Evolutionary conservation across 495 filamentous ascomycete species (phyloP).

Genomic region (Podospora anserina): DNA sequence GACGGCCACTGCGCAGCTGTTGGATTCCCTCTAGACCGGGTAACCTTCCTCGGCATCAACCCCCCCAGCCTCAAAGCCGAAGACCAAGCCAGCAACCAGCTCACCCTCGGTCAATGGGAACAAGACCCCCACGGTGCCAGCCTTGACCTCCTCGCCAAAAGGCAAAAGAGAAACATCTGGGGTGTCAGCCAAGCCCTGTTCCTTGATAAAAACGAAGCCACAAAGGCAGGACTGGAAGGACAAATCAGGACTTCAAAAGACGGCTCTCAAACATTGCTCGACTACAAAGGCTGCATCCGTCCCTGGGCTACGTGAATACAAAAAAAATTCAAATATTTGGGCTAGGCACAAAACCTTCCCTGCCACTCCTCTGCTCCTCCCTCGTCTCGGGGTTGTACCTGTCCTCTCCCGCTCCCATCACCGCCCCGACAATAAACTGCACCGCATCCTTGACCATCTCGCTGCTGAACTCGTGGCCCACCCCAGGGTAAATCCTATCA

Average conservation of each 20-base stretch:
- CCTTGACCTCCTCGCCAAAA: slow-evolving; percentile 46
- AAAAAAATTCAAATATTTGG: neutral
- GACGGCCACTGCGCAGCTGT: slow-evolving; percentile 66
- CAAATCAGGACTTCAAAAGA: slow-evolving; percentile 21
- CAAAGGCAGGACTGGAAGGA: neutral
- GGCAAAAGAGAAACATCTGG: slow-evolving; percentile 50
- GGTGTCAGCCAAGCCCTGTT: slow-evolving; percentile 40
- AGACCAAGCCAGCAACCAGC: slow-evolving; percentile 38
- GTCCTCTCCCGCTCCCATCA: slow-evolving; percentile 30
- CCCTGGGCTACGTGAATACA: neutral
- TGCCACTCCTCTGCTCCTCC: neutral
- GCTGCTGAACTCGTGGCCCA: slow-evolving; percentile 68
- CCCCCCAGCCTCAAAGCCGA: slow-evolving; percentile 52
- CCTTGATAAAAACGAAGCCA: slow-evolving; percentile 26
- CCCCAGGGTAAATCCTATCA: slow-evolving; percentile 68
- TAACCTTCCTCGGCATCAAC: slow-evolving; percentile 64
- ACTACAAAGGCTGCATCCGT: slow-evolving; percentile 13
- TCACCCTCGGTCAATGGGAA: slow-evolving; percentile 46
- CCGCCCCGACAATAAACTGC: slow-evolving; percentile 58
- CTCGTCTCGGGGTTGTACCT: slow-evolving; percentile 6
- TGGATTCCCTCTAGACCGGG: slow-evolving; percentile 46
- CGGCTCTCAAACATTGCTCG: slow-evolving; percentile 35
- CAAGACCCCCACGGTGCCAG: slow-evolving; percentile 49
- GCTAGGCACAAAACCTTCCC: neutral
- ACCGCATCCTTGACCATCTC: slow-evolving; percentile 72